Percentiles rank a stretch among this genome's conserved stretches.
phyloP scores from a whole-genome alignment of 2,329 filamentous ascomycete species.

The Ophiostoma piceae region DNA sequence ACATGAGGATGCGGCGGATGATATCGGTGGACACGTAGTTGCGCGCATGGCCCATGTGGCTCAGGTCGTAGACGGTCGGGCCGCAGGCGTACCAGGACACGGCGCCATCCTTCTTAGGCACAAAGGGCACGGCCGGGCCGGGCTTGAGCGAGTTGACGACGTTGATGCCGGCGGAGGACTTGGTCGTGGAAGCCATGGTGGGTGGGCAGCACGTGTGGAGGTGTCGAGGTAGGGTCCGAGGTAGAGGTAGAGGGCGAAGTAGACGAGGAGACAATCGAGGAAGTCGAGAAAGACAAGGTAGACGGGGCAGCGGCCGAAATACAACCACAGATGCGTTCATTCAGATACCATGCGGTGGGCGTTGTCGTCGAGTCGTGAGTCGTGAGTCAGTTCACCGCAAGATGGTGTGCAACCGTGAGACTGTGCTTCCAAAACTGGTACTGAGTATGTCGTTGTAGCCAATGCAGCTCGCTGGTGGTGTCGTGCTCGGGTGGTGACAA shows the following conservation, averaged over 20 bases:
- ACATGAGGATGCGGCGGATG: conserved; percentile 61
- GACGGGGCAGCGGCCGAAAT: conserved; percentile 9
- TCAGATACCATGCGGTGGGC: conserved; percentile 4
- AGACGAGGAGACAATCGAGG: not conserved
- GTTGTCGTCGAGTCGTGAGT: not conserved
- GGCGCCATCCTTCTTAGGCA: conserved; percentile 24
- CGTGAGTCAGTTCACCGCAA: conserved; percentile 4
- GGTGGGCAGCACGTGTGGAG: not conserved
- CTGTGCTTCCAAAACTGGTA: too few relatives aligned
- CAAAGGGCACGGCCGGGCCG: conserved; percentile 54
- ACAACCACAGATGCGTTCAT: conserved; percentile 10
- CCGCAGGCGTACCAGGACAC: conserved; percentile 31
- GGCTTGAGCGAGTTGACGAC: conserved; percentile 76
- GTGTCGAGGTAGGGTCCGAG: not conserved
- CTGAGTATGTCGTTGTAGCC: not conserved
- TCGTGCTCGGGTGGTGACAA: not conserved
- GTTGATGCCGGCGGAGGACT: conserved; percentile 43
- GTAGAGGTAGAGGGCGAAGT: not conserved
- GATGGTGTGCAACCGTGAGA: not conserved
- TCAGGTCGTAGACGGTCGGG: conserved; percentile 59
- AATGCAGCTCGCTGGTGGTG: not conserved
- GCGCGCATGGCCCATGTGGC: conserved; percentile 67
- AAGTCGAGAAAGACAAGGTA: not conserved
- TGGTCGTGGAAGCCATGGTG: conserved; percentile 2
- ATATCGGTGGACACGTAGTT: conserved; percentile 77